phyloP scores from a whole-genome alignment of 108 stramenopile species.

The Nannochloropsis gaditana region DNA sequence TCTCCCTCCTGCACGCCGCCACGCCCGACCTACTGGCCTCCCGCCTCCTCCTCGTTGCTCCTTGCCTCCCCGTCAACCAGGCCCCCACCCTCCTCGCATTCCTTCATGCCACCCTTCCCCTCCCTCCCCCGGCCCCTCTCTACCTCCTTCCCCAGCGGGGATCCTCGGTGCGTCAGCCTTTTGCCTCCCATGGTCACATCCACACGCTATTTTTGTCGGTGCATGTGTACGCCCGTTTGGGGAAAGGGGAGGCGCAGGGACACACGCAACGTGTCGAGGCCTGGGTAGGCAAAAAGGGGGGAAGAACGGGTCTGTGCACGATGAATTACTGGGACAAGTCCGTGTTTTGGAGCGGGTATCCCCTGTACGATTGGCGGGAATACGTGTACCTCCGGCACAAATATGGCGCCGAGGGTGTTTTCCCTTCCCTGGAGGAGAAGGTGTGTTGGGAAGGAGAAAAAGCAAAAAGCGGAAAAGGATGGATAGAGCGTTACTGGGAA shows the following conservation, averaged over 20 bases:
- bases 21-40: not conserved
- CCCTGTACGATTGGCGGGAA: not conserved
- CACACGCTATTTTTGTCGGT: constrained; percentile 1
- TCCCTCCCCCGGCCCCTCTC: constrained; percentile 9
- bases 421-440: not conserved
- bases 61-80: not conserved
- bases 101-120: not conserved
- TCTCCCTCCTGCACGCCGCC: not conserved
- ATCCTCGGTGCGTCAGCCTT: not conserved
- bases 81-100: not conserved
- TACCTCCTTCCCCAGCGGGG: not conserved
- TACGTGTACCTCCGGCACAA: not conserved
- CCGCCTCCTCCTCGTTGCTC: constrained; percentile 12
- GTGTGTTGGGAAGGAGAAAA: not conserved
- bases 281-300: not conserved
- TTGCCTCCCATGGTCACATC: not conserved
- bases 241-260: not conserved
- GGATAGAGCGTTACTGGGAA: not conserved
- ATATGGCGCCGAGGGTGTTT: not conserved
- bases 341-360: not conserved
- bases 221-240: not conserved
- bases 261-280: not conserved
- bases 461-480: not conserved
- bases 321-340: not conserved
- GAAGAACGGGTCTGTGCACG: not conserved